Evolutionary conservation across 805 yeast species (phyloP), one percentile per base, ranked within the genome.

Genomic region (Hanseniaspora jakobsenii): DNA sequence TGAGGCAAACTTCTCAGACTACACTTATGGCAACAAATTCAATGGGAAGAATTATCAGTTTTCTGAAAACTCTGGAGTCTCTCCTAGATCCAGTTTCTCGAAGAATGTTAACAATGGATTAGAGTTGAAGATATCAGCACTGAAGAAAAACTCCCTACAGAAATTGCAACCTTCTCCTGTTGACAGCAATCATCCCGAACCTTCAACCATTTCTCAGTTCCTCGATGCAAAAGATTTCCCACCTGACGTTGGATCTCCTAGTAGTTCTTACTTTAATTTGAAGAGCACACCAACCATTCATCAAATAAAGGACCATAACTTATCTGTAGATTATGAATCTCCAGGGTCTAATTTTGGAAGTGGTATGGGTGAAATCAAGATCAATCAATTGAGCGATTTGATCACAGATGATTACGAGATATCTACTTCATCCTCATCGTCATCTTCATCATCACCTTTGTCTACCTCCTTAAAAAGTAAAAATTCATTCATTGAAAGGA

Each of bases 11-110:
- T n/a, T 12, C 13, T 35, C 24, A 2, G 46, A 42, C 1, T 42
- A 16, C 21, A 14, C n/a, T n/a, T 28, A 21, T 10, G 22, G 19
- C 13, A 29, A 12, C 4, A 27, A 17, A 30, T 21, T 37, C 37
- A 3, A 6, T 28, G 2, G 18, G 14, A 6, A n/a, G n/a, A 16
- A 21, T 5, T 28, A 29, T 19, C 16, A 18, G 2, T n/a, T 16
- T 4, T 31, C 38, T 3, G 48, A 46, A 21, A 12, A 36, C 28
- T 40, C 42, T 10, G 43, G 43, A 1, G 44, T 46, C 2, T 46
- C 48, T 36, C 48, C 48, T 14, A 46, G 40, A 36, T 36, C 48
- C 5, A 46, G 48, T 40, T 26, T 46, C 13, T 39, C 45, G 6
- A 40, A 27, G 22, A 35, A 35, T 27, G 27, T 35, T 10, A 30